phyloP scores from a whole-genome alignment of 768 basidiomycete species.

The Termitomyces sp. region DNA sequence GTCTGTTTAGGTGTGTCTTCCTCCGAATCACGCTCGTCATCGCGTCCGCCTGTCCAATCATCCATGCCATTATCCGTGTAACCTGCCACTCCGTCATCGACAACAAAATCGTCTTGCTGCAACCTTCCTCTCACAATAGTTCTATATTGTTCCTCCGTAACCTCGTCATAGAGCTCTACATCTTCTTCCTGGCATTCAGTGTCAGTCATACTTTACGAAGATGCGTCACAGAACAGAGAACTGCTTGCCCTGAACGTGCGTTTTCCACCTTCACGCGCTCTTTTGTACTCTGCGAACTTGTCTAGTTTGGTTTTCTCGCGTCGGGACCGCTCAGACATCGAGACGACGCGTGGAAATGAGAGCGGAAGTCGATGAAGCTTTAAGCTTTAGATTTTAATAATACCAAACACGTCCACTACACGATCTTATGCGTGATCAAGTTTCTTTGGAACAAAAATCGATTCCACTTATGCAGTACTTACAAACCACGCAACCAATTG shows the following conservation, averaged over 20 bases:
- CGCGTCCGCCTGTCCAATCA: constrained; percentile 71
- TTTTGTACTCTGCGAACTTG: constrained; percentile 18
- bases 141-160: constrained; percentile 86
- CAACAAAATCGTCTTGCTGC: constrained; percentile 89
- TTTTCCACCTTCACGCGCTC: constrained; percentile 17
- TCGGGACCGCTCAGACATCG: constrained; percentile 40
- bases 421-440: neutral
- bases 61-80: constrained; percentile 98
- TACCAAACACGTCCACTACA: constrained; percentile 7
- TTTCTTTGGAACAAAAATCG: neutral
- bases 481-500: neutral
- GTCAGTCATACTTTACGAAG: neutral
- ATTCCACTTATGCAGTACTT: neutral
- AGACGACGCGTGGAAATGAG: neutral
- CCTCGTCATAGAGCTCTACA: constrained; percentile 79
- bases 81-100: constrained; percentile 87
- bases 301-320: constrained; percentile 28
- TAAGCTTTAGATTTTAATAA: neutral
- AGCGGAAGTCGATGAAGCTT: too few relatives aligned
- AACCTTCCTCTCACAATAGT: constrained; percentile 81
- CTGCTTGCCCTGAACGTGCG: constrained; percentile 12
- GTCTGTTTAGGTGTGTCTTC: constrained; percentile 46
- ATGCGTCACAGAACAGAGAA: constrained; percentile 7
- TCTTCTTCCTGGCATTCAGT: constrained; percentile 46
- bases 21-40: constrained; percentile 55